Evolutionary conservation across 2,329 filamentous ascomycete genomes (phyloP).

Genomic region (Fusarium setosum): DNA sequence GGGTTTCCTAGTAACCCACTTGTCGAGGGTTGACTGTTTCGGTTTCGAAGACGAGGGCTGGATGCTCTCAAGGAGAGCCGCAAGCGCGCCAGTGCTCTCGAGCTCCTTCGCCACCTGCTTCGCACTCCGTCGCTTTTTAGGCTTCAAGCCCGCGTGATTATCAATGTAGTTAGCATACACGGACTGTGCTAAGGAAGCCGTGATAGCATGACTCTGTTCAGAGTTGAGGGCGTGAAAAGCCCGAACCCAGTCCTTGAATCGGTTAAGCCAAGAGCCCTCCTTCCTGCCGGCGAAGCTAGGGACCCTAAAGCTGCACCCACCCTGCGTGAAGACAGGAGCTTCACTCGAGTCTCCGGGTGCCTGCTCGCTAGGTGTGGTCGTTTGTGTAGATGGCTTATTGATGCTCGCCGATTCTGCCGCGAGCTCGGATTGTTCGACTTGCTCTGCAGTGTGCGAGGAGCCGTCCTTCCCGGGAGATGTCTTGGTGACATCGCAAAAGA

Average conservation of each 20-base stretch:
- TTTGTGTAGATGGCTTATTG: neutral
- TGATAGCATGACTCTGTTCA: conserved; percentile 35
- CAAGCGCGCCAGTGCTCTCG: conserved; percentile 40
- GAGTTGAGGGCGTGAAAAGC: conserved; percentile 45
- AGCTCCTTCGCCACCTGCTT: conserved; percentile 45
- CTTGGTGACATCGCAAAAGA: neutral
- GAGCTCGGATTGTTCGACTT: conserved; percentile 9
- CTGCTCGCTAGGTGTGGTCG: conserved; percentile 15
- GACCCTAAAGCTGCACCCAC: conserved; percentile 39
- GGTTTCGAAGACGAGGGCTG: conserved; percentile 7
- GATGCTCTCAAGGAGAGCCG: conserved; percentile 33
- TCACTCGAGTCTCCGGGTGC: conserved; percentile 27
- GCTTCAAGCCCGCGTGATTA: conserved; percentile 43
- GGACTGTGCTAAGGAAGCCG: conserved; percentile 34
- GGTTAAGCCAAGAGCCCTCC: conserved; percentile 48
- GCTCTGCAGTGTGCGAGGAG: neutral
- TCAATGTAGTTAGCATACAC: conserved; percentile 49
- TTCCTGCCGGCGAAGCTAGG: conserved; percentile 43
- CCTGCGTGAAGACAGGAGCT: conserved; percentile 34
- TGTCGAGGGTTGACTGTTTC: conserved; percentile 13
- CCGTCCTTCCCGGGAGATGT: neutral
- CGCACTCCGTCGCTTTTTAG: conserved; percentile 47
- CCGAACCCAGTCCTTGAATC: conserved; percentile 50
- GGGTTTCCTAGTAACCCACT: conserved; percentile 12
- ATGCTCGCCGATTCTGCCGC: conserved; percentile 12